Evolutionary conservation across 2,329 filamentous ascomycete genomes (phyloP), one percentile per base, ranked within the genome.

Genomic region (Ascochyta pisi): DNA sequence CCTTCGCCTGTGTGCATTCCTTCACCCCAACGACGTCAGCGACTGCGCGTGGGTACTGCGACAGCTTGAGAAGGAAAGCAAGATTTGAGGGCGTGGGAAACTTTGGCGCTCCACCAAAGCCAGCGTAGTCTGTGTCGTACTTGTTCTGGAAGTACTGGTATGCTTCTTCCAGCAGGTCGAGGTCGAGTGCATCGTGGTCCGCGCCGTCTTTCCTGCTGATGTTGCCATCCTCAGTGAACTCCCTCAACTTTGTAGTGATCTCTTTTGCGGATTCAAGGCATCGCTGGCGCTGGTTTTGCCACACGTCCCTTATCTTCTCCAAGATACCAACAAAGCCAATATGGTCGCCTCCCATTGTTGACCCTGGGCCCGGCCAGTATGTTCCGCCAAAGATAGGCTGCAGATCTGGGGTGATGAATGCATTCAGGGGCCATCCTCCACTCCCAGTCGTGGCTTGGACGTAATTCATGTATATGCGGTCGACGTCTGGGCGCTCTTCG

Each of bases 391-490:
- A 98, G 9, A 99, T 90, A 0, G 95, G 95, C 70, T 96, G 89
- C 24, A 98, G 83, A 64, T 96, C 89, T 0, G 95, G 92, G 0
- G 95, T 99, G 27, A 98, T 83, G 73, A 99, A 98, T n/a, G 96
- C 88, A 70, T 97, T 98, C 58, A 98, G 79, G 1, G 95, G 95
- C 93, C 95, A 98, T 35, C 95, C 95, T 9, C 92, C 94, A 1
- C 86, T 89, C 19, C 90, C 92, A 55, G 90, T 96, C 10, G 95
- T 94, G 1, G 94, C 94, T 74, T 97, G 92, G 37, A 96, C 89
- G 75, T 96, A 99, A 79, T 96, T 96, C 92, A 97, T 97, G 76
- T 98, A 98, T 62, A 98, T 93, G 59, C 90, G 88, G 71, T 99
- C 95, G 62, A 98, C 87, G 71, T 98, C 93, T 8, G 94, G 94